These are phyloP conservation scores for Coemansia sp. DNA, from an alignment of 192 early-diverging fungal species.

Conservation along the genomic window DNA sequence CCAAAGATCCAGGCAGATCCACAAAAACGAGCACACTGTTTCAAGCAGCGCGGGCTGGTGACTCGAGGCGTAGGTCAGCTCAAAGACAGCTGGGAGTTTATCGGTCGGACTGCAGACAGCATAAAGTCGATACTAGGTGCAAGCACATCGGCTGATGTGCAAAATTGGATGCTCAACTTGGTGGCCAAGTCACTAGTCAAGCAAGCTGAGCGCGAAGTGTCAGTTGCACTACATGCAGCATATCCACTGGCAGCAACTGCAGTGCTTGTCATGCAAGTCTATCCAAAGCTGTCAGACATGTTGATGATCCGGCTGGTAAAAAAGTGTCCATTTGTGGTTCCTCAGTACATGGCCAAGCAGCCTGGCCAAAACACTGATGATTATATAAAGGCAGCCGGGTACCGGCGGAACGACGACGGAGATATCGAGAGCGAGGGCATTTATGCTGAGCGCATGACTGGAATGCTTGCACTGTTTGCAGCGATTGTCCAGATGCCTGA, in stretches of 20 bases:
- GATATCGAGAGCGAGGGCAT: constrained; percentile 35
- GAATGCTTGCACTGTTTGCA: constrained; percentile 45
- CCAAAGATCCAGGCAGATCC: constrained; percentile 17
- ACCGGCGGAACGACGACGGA: constrained; percentile 37
- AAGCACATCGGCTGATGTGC: constrained; percentile 15
- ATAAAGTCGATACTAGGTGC: constrained; percentile 22
- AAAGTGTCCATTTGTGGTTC: constrained; percentile 48
- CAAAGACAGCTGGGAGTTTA: constrained; percentile 42
- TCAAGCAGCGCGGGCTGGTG: constrained; percentile 39
- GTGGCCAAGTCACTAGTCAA: constrained; percentile 44
- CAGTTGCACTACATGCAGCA: constrained; percentile 25
- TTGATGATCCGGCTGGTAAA: constrained; percentile 44
- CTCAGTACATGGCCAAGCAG: constrained; percentile 20
- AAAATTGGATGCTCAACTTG: constrained; percentile 46
- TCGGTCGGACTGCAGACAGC: constrained; percentile 18
- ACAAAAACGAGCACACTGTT: constrained; percentile 20
- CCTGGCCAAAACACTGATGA: constrained; percentile 23
- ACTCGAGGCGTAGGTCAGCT: constrained; percentile 47
- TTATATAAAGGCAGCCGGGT: constrained; percentile 30
- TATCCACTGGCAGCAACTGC: constrained; percentile 37
- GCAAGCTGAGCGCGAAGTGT: constrained; percentile 47
- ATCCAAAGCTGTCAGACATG: constrained; percentile 33
- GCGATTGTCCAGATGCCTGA: constrained; percentile 38
- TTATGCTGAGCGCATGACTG: constrained; percentile 44
- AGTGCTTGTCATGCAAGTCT: constrained; percentile 28